Base-by-base conservation (phyloP, 192 early-diverging fungal species). In the Lunasporangiospora selenospora region DNA sequence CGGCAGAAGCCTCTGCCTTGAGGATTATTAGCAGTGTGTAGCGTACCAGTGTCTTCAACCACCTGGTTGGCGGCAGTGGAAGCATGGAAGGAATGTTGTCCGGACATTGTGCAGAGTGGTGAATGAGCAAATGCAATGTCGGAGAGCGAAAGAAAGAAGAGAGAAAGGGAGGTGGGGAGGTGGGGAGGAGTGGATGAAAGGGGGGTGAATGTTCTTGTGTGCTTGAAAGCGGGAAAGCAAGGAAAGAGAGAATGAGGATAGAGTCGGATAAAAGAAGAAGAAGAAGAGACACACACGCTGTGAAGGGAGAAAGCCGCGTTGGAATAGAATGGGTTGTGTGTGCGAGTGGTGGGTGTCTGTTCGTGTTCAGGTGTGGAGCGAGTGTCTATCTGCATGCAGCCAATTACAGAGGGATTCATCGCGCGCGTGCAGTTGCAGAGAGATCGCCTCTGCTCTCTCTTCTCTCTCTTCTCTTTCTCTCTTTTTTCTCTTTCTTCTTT, bases 11-110 rank as follows among this genome's bases (percentile, higher is more conserved):
- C n/a, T 9, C 10, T 15, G 1, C 13, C 19, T 13, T 9, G n/a
- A 23, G 18, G 26, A 11, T 13, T 21, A 30, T 32, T 31, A 24
- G 34, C n/a, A 19, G 36, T 24, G 13, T 11, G 23, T 30, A 31
- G 48, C 36, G 37, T 75, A 82, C 81, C 83, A 36, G 80, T 81
- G 49, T 82, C 81, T 38, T 82, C 83, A 33, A 81, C 80, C 16
- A 69, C 67, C 63, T 78, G 76, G 56, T 82, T 81, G 12, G 83
- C 80, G 7, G 81, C 83, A 52, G 40, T 73, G 18, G 81, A 77
- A 23, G 75, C 34, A 2, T 43, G 21, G 30, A 73, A 73, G 18
- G 24, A 13, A 31, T 55, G 41, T 24, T 46, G 47, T 48, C 54
- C 64, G 4, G 64, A 58, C 64, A 66, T 66, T 26, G 34, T 38